Evolutionary conservation across 305 asterid species (phyloP), one percentile per base, ranked within the genome.

Genomic region (Solanum aculeatissimum): DNA sequence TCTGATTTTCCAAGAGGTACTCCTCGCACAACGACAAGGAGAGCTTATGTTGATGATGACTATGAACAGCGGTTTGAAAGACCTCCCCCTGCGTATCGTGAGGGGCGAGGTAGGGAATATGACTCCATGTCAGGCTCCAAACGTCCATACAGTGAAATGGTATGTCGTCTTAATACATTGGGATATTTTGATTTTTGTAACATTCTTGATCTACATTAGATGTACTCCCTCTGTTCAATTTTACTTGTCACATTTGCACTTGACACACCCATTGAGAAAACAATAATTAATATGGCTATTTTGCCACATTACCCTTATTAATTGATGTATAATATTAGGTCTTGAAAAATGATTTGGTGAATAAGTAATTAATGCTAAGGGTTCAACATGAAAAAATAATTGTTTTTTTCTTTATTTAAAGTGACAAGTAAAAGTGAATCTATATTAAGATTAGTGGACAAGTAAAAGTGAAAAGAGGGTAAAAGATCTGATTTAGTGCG

Each of bases 91-190:
- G 84, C 90, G 55, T 95, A 94, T 88, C 94, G 91, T 23, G 99
- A 97, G 86, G 90, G 87, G n/a, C 95, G 94, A 40, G 94, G 91
- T 35, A 94, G 95, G 29, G 98, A 95, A 80, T 97, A 93, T 78
- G 97, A 91, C 72, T 83, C 98, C 63, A 72, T 93, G 80, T 85
- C 98, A 86, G 99, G 99, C 71, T 92, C 98, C 83, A 97, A 97
- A 87, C 98, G 99, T 60, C 89, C 99, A 42, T 97, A 94, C 83
- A 55, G 95, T 86, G 89, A 97, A 49, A 54, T 95, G 98, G 98
- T 97, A 88, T 84, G 87, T 16, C 42, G 55, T 77, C 47, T 77
- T 9, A 15, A 47, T 75, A 32, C 60, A 63, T 53, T 82, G 51
- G 43, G 80, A 65, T 82, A 40, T 32, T 58, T 25, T 83, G n/a